These are phyloP conservation scores for Tillandsia fasciculata DNA, from an alignment of 176 grass and related monocot genomes.

Conservation along the genomic window DNA sequence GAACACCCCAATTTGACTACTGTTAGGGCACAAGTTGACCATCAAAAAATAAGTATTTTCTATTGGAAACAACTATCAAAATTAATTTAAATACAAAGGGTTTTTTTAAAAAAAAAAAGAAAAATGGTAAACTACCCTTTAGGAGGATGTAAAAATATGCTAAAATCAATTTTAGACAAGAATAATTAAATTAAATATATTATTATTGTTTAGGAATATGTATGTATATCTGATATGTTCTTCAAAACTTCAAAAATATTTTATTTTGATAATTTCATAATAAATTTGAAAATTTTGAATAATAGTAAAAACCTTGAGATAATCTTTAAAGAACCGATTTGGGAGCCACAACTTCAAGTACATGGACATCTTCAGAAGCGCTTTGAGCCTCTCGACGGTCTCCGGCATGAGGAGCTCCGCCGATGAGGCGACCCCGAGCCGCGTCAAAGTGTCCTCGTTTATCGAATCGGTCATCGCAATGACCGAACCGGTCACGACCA, in stretches of 20 bases:
- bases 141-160: too few relatives aligned
- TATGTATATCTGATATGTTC: not conserved
- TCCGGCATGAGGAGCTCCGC: conserved; percentile 74
- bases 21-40: too few relatives aligned
- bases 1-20: too few relatives aligned
- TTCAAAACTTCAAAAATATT: not conserved
- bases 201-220: too few relatives aligned
- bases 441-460: conserved; percentile 41
- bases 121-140: too few relatives aligned
- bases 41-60: too few relatives aligned
- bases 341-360: conserved; percentile 84
- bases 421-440: conserved; percentile 47
- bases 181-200: too few relatives aligned
- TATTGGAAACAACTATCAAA: too few relatives aligned
- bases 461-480: conserved; percentile 85
- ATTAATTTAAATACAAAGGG: too few relatives aligned
- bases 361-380: conserved; percentile 62
- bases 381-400: conserved; percentile 65
- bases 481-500: conserved; percentile 65
- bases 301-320: conserved; percentile 49
- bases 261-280: too few relatives aligned
- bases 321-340: conserved; percentile 68
- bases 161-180: too few relatives aligned
- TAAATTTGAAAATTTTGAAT: not conserved
- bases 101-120: too few relatives aligned